A percentile compares a stretch with the other conserved stretches of the same genome.
Evolutionary conservation across 2,329 filamentous ascomycete genomes (phyloP).

Genomic region (Kalaharituber pfeilii): DNA sequence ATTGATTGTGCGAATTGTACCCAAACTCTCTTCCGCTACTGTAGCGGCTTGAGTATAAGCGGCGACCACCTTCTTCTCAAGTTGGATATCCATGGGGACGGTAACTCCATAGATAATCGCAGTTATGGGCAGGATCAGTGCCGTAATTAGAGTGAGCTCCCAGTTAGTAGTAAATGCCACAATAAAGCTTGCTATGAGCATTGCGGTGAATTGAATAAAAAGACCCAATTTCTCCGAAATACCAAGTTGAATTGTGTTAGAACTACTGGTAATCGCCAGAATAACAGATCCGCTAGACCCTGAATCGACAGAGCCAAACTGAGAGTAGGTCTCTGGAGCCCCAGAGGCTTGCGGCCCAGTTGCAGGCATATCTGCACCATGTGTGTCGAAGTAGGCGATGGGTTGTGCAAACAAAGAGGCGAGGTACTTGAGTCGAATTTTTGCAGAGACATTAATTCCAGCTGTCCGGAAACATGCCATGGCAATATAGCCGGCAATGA

Average conservation of each 20-base stretch:
- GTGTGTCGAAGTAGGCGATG: slow-evolving; percentile 48
- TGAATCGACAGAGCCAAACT: background rate
- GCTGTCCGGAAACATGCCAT: slow-evolving; percentile 29
- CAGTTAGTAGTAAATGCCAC: slow-evolving; percentile 42
- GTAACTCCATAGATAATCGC: slow-evolving; percentile 32
- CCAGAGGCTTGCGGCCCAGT: background rate
- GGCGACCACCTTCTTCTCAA: slow-evolving; percentile 31
- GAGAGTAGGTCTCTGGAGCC: background rate
- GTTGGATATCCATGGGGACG: slow-evolving; percentile 41
- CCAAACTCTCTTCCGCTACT: slow-evolving; percentile 44
- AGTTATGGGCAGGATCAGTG: slow-evolving; percentile 41
- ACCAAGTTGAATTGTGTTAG: slow-evolving; percentile 46
- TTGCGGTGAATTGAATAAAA: slow-evolving; percentile 39
- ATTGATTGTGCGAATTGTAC: slow-evolving; percentile 43
- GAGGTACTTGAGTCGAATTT: slow-evolving; percentile 47
- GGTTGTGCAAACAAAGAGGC: slow-evolving; percentile 46
- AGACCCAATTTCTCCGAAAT: slow-evolving; percentile 34
- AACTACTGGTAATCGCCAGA: slow-evolving; percentile 44
- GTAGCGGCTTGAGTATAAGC: slow-evolving; percentile 41
- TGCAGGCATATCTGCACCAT: slow-evolving; percentile 4
- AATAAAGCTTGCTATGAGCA: slow-evolving; percentile 37
- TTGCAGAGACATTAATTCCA: slow-evolving; percentile 16
- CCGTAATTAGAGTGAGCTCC: slow-evolving; percentile 42
- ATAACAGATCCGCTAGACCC: slow-evolving; percentile 38
- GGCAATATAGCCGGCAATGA: slow-evolving; percentile 44